These are phyloP conservation scores for Gossypium gossypioides DNA, from an alignment of 441 rosid species.

Conservation along the genomic window DNA sequence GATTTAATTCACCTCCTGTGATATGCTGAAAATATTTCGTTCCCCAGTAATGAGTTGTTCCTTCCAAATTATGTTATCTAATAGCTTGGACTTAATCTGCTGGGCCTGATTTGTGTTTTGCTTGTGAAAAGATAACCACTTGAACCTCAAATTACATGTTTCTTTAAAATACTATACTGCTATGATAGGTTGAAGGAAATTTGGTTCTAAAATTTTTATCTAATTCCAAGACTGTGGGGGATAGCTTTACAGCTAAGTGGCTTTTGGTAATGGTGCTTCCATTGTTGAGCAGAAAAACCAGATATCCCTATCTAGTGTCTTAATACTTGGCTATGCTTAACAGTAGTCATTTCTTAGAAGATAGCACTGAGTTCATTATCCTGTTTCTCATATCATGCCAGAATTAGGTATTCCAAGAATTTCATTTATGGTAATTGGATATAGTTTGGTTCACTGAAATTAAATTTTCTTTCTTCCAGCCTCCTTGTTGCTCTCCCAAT, in stretches of 20 bases:
- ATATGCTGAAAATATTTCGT: not conserved
- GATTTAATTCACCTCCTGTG: not conserved
- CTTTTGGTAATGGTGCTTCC: not conserved
- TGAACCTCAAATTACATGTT: not conserved
- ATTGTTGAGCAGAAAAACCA: not conserved
- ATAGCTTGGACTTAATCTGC: constrained; percentile 5
- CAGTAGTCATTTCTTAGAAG: not conserved
- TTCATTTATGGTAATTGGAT: not conserved
- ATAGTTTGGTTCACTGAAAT: constrained; percentile 5
- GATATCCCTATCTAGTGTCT: not conserved
- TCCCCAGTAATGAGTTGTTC: not conserved
- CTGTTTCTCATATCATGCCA: not conserved
- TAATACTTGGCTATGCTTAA: not conserved
- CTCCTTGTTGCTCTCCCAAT: constrained; percentile 75
- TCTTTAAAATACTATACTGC: not conserved
- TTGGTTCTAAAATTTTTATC: constrained; percentile 7
- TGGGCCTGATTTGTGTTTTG: not conserved
- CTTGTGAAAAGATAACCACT: not conserved
- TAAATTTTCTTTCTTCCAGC: constrained; percentile 35
- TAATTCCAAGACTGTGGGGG: not conserved
- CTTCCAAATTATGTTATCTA: not conserved
- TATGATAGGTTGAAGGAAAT: not conserved
- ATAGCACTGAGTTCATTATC: not conserved
- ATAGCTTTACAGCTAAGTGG: not conserved
- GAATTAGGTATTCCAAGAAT: not conserved